phyloP scores from a whole-genome alignment of 1,139 yeast genomes.

The Yamadazyma songkhlaensis region DNA sequence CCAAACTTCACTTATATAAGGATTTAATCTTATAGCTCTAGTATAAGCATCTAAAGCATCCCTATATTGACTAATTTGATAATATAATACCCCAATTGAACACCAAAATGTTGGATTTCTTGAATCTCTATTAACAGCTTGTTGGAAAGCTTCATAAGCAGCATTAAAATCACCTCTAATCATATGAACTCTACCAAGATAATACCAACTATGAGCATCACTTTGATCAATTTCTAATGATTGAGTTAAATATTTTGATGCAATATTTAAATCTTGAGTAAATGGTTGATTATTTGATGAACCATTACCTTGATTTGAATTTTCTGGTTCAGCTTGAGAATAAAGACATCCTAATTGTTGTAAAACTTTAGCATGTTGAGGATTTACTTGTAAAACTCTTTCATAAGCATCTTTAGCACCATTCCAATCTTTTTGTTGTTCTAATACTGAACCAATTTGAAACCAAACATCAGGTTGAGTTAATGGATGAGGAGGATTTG shows the following conservation, averaged over 20 bases:
- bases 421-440: slow-evolving; percentile 87
- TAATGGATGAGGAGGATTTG: slow-evolving; percentile 91
- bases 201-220: slow-evolving; percentile 97
- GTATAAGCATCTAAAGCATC: slow-evolving; percentile 98
- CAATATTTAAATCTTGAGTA: slow-evolving; percentile 75
- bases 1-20: slow-evolving; percentile 97
- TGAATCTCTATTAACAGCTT: slow-evolving; percentile 94
- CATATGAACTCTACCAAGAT: slow-evolving; percentile 95
- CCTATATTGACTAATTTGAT: slow-evolving; percentile 91
- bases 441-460: slow-evolving; percentile 94
- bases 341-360: slow-evolving; percentile 95
- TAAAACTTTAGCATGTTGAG: slow-evolving; percentile 91
- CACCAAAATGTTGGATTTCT: slow-evolving; percentile 99
- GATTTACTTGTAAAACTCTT: slow-evolving; percentile 83
- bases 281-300: slow-evolving; percentile 26
- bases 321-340: slow-evolving; percentile 64
- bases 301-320: neutral
- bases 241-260: slow-evolving; percentile 77
- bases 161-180: slow-evolving; percentile 91
- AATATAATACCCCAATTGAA: slow-evolving; percentile 93
- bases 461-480: slow-evolving; percentile 98
- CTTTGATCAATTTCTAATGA: slow-evolving; percentile 84
- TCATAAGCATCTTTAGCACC: slow-evolving; percentile 96
- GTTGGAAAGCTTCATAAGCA: slow-evolving; percentile 98
- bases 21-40: slow-evolving; percentile 90